Percentiles rank a stretch among this genome's conserved stretches.
These are phyloP conservation scores for Naegleria lovaniensis DNA, from an alignment of 208 protist species.

Conservation along the genomic window DNA sequence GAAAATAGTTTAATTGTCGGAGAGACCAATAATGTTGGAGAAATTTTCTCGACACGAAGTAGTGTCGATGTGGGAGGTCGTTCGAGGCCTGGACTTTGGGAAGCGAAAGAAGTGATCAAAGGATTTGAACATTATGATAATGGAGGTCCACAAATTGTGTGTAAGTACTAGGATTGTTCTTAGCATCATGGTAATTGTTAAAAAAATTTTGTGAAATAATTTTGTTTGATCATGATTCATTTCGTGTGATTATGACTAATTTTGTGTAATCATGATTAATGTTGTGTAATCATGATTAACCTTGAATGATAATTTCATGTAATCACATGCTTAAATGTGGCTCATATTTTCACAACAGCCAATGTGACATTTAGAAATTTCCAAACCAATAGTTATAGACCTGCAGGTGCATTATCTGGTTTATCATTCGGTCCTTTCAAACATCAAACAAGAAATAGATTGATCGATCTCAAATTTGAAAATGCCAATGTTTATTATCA, in stretches of 20 bases:
- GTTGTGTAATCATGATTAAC: too few relatives aligned
- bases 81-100: neutral
- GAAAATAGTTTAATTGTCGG: neutral
- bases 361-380: neutral
- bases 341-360: too few relatives aligned
- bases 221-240: too few relatives aligned
- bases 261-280: too few relatives aligned
- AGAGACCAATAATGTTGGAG: neutral
- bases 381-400: neutral
- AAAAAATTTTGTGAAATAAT: too few relatives aligned
- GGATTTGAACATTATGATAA: conserved; percentile 1
- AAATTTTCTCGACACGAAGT: neutral
- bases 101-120: neutral
- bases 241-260: too few relatives aligned
- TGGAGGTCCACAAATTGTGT: neutral
- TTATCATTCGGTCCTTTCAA: neutral
- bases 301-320: too few relatives aligned
- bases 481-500: neutral
- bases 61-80: neutral
- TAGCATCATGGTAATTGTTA: too few relatives aligned
- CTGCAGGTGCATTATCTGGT: neutral
- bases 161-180: too few relatives aligned
- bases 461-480: neutral
- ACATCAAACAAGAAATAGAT: conserved; percentile 5
- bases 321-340: too few relatives aligned